Evolutionary conservation across 257 asterid genomes (phyloP), one percentile per base, ranked within the genome.

Genomic region (Fraxinus pennsylvanica): DNA sequence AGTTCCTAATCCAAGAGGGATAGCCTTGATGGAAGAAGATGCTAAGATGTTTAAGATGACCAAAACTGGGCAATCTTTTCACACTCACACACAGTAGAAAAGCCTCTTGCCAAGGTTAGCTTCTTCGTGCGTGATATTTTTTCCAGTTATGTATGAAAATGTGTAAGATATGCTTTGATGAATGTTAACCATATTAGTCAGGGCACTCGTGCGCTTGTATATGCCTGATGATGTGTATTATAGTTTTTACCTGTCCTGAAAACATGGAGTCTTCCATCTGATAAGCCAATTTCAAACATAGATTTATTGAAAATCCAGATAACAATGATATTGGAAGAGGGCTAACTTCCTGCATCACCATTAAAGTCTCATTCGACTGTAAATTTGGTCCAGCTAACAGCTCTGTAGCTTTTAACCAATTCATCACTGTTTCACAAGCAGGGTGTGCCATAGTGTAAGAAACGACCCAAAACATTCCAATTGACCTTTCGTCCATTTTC

Each of bases 381-480:
- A 89, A 71, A 86, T 89, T 92, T 80, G 90, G 76, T 84, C 97
- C 98, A 17, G 96, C 89, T 83, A 89, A 74, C 78, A 87, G 76
- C 87, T 95, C 99, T 72, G 97, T 84, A 75, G 83, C 89, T 79
- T 98, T 82, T 83, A 95, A 89, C 96, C 97, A 95, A 84, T 83
- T 86, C 89, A 89, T 92, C 89, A 95, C 96, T 67, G 97, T 90
- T 75, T 93, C 98, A 82, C 96, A 93, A 78, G 99, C 96, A 76
- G 99, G 98, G 70, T 89, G 96, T 2, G 99, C 98, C 99, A 95
- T 95, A 52, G 99, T 95, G 91, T 95, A 89, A 47, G 99, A 95
- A 71, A 95, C 97, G 76, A 95, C 99, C 99, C 99, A 95, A 86
- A 95, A 95, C 99, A 95, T 95, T 83, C 99, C 99, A 81, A 87